phyloP scores from a whole-genome alignment of 2,329 filamentous ascomycete genomes.

The Aureobasidium sp. region DNA sequence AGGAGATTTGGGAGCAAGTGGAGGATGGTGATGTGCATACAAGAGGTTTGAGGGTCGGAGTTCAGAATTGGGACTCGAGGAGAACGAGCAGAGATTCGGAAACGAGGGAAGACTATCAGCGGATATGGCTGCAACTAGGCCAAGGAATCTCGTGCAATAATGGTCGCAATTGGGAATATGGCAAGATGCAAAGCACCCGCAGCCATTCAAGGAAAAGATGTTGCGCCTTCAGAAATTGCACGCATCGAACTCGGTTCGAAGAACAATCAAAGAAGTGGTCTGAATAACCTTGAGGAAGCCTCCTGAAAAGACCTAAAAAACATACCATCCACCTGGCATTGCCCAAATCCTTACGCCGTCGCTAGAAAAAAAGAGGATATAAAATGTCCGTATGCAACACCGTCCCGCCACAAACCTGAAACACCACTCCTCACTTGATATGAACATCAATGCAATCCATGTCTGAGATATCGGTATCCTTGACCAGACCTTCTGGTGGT shows the following conservation, averaged over 20 bases:
- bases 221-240: neutral
- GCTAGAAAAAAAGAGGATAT: neutral
- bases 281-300: neutral
- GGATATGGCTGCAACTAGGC: no score
- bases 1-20: neutral
- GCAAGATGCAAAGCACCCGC: no score
- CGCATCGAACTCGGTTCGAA: neutral
- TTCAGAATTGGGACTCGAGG: no score
- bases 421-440: conserved; percentile 38
- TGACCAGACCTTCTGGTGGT: conserved; percentile 50
- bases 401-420: neutral
- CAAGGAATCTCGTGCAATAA: no score
- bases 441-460: conserved; percentile 69
- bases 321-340: neutral
- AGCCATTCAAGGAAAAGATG: no score
- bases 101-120: no score
- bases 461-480: conserved; percentile 63
- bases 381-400: neutral
- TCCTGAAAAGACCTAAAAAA: neutral
- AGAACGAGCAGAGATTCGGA: no score
- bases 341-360: neutral
- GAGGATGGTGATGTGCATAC: neutral
- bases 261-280: neutral
- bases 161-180: no score
- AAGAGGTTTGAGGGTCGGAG: neutral